A percentile compares a stretch with the other conserved stretches of the same genome.
Evolutionary conservation across 768 basidiomycete genomes (phyloP).

Genomic region (Neoboletus subvelutipes): DNA sequence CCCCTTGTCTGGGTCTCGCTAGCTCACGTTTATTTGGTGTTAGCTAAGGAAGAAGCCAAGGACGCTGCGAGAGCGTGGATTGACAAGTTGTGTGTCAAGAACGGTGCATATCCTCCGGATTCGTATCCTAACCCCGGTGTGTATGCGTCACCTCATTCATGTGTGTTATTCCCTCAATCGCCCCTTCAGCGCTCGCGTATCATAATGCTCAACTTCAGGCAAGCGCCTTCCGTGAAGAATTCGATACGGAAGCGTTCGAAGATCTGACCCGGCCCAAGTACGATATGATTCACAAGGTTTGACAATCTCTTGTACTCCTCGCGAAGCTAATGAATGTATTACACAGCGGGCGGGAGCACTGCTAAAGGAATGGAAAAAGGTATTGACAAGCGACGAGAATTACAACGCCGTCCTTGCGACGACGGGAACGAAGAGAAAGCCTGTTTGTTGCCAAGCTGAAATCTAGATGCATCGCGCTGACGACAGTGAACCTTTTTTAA

Average conservation of each 20-base stretch:
- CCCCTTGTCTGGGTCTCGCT: not conserved
- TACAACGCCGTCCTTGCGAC: slow-evolving; percentile 48
- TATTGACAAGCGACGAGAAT: slow-evolving; percentile 61
- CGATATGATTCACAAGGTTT: slow-evolving; percentile 77
- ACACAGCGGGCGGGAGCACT: slow-evolving; percentile 63
- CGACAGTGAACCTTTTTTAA: not conserved
- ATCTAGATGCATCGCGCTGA: slow-evolving; percentile 1
- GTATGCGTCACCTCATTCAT: slow-evolving; percentile 18
- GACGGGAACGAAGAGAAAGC: slow-evolving; percentile 67
- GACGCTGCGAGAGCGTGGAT: slow-evolving; percentile 73
- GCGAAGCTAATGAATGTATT: not conserved
- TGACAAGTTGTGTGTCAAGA: slow-evolving; percentile 74
- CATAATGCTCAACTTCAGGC: slow-evolving; percentile 92
- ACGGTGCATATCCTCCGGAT: slow-evolving; percentile 81
- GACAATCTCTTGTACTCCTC: slow-evolving; percentile 4
- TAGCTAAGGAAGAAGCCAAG: slow-evolving; percentile 69
- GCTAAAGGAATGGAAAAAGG: slow-evolving; percentile 70
- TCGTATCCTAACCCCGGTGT: slow-evolving; percentile 89
- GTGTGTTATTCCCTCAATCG: not conserved
- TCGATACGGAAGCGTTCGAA: slow-evolving; percentile 71
- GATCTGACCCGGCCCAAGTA: slow-evolving; percentile 81
- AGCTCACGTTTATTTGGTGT: slow-evolving; percentile 7
- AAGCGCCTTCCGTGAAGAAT: slow-evolving; percentile 89
- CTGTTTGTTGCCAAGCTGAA: slow-evolving; percentile 43
- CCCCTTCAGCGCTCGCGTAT: slow-evolving; percentile 56